Conservation (phyloP, 257 asterid genomes). For the Cruciata laevipes region DNA sequence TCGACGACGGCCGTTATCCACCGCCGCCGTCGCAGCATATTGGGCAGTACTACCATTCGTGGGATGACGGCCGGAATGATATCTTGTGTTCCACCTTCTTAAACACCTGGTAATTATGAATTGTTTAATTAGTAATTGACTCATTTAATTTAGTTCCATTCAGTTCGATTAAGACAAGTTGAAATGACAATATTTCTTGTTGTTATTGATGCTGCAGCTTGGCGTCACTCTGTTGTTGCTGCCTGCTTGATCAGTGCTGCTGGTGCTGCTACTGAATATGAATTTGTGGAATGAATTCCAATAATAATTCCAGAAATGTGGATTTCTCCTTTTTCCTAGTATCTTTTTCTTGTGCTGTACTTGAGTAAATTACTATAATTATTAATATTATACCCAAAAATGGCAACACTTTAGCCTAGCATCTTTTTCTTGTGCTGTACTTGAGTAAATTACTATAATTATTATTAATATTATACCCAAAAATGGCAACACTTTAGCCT, state of each 20-base stretch:
- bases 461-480: too few species aligned
- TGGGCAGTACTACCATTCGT: conserved; percentile 18
- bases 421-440: too few species aligned
- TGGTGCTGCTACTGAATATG: background rate
- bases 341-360: background rate
- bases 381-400: too few species aligned
- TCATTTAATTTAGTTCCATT: background rate
- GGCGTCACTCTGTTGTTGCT: conserved; percentile 32
- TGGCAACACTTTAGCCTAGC: too few species aligned
- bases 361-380: too few species aligned
- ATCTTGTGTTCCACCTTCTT: conserved; percentile 21
- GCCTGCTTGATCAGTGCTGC: conserved; percentile 27
- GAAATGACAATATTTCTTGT: too few species aligned
- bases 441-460: too few species aligned
- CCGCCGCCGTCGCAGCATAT: conserved; percentile 29
- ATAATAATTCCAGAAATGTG: background rate
- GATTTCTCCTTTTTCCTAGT: too few species aligned
- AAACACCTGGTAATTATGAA: conserved; percentile 29
- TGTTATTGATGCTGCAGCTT: conserved; percentile 19
- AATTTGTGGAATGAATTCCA: background rate
- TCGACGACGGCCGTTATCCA: conserved; percentile 22
- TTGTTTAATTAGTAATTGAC: background rate
- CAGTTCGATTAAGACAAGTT: too few species aligned
- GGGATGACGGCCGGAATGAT: conserved; percentile 13
- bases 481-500: too few species aligned